Conservation (phyloP, 2,329 filamentous ascomycete species). For the Talaromyces piceae region DNA sequence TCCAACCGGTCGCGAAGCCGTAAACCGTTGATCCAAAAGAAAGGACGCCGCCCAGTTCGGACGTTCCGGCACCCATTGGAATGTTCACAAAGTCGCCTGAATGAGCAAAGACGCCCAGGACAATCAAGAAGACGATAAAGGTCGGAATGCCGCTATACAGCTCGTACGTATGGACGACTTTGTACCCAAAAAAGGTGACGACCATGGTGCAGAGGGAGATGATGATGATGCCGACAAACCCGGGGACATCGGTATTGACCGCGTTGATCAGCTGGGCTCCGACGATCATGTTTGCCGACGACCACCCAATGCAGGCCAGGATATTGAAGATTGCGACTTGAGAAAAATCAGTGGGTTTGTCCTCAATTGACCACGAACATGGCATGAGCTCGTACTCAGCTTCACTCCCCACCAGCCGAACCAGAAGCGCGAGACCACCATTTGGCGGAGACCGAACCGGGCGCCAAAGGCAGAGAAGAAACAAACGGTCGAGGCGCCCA, state of each 20-base stretch:
- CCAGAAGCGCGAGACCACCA: conserved; percentile 71
- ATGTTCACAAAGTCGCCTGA: conserved; percentile 57
- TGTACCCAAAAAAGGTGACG: conserved; percentile 68
- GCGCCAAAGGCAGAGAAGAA: conserved; percentile 75
- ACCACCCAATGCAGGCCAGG: conserved; percentile 67
- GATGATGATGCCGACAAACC: conserved; percentile 66
- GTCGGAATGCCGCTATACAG: conserved; percentile 67
- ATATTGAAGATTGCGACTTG: conserved; percentile 62
- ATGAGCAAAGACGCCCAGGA: conserved; percentile 60
- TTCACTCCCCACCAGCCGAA: conserved; percentile 68
- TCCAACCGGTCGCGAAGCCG: conserved; percentile 67
- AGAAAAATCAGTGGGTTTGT: background rate
- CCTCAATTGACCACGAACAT: background rate
- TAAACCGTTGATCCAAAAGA: conserved; percentile 61
- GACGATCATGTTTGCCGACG: conserved; percentile 69
- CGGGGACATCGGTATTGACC: conserved; percentile 62
- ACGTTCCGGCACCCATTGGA: conserved; percentile 52
- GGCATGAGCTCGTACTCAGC: conserved; percentile 45
- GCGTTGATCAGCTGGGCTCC: conserved; percentile 70
- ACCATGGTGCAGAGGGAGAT: conserved; percentile 61
- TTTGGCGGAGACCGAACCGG: conserved; percentile 66
- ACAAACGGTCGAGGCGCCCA: conserved; percentile 64
- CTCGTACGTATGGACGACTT: conserved; percentile 70
- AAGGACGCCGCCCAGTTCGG: conserved; percentile 56
- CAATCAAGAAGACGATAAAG: conserved; percentile 64